Base-by-base conservation (phyloP, 176 grass and related monocot genomes). In the Avena insularis region DNA sequence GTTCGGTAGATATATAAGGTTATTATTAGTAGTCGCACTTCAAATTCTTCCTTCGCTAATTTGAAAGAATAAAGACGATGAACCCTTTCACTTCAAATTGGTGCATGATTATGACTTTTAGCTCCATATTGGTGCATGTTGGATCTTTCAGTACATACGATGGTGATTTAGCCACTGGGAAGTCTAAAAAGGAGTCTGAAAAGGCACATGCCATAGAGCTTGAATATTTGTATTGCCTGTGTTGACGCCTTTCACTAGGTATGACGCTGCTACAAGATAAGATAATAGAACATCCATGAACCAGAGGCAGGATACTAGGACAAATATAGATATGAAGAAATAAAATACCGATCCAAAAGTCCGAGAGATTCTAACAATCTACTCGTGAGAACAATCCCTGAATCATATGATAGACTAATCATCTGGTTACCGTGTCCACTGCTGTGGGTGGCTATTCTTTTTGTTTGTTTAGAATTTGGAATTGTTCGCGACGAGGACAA, bases 101-200 rank as follows among this genome's bases (percentile, higher is more conserved):
- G 36, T 38, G 36, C 36, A 38, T 38, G 36, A 38, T 38, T 38
- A 38, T 38, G 4, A 38, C 36, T 38, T 38, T 38, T 38, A 38
- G 36, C 36, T 38, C 35, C 36, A 38, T 38, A 8, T 47, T 58
- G 33, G 17, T 23, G 9, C 6, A 31, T 20, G 46, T 29, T 50
- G n/a, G 48, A 51, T 75, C 19, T 51, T 60, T 77, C 58, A 5
- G 53, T 50, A 69, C 8, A 88, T 50, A n/a, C 23, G 23, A 60
- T 40, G 38, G 19, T 5, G 53, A 71, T 40, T 78, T 59, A 73
- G 50, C 68, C 51, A 79, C 5, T 54, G 27, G 4, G 12, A 11
- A 74, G 25, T 31, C 72, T 15, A 14, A 51, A 50, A 65, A 31
- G 62, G 12, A 29, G 67, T 56, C 72, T 38, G 8, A 82, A 82